Evolutionary conservation across 2,329 filamentous ascomycete genomes (phyloP).

Genomic region (Fusarium cyanostomum): DNA sequence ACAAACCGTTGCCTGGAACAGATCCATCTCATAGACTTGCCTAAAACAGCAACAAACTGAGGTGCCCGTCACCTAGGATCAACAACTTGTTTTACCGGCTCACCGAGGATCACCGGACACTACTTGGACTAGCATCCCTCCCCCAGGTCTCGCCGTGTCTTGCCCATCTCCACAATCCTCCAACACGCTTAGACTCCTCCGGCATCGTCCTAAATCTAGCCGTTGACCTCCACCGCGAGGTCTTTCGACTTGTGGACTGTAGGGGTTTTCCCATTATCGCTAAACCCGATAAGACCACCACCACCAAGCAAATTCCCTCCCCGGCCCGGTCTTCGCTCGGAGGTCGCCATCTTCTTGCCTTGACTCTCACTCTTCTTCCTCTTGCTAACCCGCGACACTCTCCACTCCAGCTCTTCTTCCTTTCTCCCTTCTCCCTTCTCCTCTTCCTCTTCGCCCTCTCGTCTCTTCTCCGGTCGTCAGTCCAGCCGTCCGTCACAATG

Average conservation of each 20-base stretch:
- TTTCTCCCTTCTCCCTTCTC: conserved; percentile 9
- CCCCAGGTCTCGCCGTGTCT: conserved; percentile 25
- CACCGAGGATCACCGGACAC: conserved; percentile 16
- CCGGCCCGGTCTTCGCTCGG: conserved; percentile 43
- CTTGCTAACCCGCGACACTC: conserved; percentile 23
- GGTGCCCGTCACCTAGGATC: neutral
- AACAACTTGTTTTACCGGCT: conserved; percentile 23
- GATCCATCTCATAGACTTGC: conserved; percentile 11
- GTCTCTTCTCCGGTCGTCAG: conserved; percentile 5
- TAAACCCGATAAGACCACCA: conserved; percentile 41
- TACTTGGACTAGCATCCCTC: conserved; percentile 3
- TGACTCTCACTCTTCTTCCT: conserved; percentile 19
- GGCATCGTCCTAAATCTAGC: conserved; percentile 18
- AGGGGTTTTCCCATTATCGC: conserved; percentile 36
- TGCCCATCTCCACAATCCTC: conserved; percentile 23
- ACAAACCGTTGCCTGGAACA: neutral
- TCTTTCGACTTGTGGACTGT: conserved; percentile 6
- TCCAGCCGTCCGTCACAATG: conserved; percentile 34
- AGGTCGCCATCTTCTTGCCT: conserved; percentile 35
- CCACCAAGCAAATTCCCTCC: conserved; percentile 45
- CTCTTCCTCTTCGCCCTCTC: conserved; percentile 3
- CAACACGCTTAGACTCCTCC: conserved; percentile 16
- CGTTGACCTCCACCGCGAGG: conserved; percentile 8
- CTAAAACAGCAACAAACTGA: conserved; percentile 18
- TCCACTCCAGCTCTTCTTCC: conserved; percentile 17